Evolutionary conservation across 495 filamentous ascomycete species (phyloP).

Genomic region (Daldinia concentrica): DNA sequence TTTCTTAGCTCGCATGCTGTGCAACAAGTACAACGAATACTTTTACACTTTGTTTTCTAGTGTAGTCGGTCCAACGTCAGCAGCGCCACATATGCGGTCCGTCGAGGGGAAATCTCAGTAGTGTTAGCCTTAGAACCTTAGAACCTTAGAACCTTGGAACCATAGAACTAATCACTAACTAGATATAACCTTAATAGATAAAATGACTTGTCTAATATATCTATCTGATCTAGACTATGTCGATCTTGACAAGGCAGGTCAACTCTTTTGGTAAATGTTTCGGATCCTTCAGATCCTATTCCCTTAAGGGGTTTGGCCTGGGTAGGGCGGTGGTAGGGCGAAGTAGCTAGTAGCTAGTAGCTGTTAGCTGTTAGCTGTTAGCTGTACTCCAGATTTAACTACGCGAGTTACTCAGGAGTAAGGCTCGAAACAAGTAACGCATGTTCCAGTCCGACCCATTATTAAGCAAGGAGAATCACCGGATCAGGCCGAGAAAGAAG

Average conservation of each 20-base stretch:
- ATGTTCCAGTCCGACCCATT: background rate
- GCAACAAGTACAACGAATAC: conserved; percentile 12
- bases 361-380: too few relatives aligned
- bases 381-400: background rate
- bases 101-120: background rate
- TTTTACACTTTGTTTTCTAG: conserved; percentile 15
- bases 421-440: background rate
- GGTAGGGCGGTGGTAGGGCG: too few relatives aligned
- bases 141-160: too few relatives aligned
- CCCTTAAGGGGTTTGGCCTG: conserved; percentile 2
- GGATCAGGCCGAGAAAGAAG: background rate
- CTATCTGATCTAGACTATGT: background rate
- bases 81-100: conserved; percentile 15
- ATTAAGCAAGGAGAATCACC: background rate
- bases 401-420: background rate
- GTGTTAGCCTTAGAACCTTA: background rate
- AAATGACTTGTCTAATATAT: background rate
- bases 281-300: conserved; percentile 15
- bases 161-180: background rate
- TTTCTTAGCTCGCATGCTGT: conserved; percentile 11
- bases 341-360: conserved; percentile 1
- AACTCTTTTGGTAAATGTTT: conserved; percentile 11
- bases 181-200: background rate
- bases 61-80: conserved; percentile 38
- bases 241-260: conserved; percentile 11